Base-by-base conservation (phyloP, 2,329 filamentous ascomycete species). In the Sphaerulina populicola region DNA sequence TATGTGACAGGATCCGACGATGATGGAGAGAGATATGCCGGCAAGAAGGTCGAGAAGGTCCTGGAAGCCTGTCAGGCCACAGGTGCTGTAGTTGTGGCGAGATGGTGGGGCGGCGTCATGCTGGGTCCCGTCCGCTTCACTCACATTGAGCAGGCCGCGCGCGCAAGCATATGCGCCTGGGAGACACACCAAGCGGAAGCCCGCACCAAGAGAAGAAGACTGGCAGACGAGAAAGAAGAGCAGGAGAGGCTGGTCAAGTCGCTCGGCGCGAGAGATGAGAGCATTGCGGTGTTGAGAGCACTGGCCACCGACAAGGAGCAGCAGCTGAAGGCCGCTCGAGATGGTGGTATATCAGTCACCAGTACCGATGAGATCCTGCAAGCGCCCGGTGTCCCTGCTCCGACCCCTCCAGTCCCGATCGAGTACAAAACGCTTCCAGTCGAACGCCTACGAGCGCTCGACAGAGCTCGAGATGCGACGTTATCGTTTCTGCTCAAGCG, bases 51-150 rank as follows among this genome's bases (percentile, higher is more conserved):
- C 3, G 67, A 72, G 58, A 69, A 71, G 49, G 68, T 77, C 18
- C 68, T 79, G 10, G 66, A 68, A 21, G 68, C 72, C 9, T 66
- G 70, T 56, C 62, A 71, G 14, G 70, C 71, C 11, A 64, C 66
- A 39, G 77, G 77, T 18, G 62, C 67, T 1, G 67, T 77, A 18
- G 73, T 78, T 4, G 77, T 79, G 7, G 77, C 75, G 35, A 60
- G 77, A 12, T 79, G 76, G 76, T 79, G 76, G 56, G 76, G 77
- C 2, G 77, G 77, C 0, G 66, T 72, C 3, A 70, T 77, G 59
- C 68, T 79, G 8, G 77, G 77, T 0, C 76, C 75, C 1, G 70
- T 75, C 12, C 62, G 77, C 12, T 79, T 79, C 55, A 70, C 69
- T 44, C 75, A 78, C 53, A 76, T 79, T 27, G 74, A 77, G 58